These are phyloP conservation scores for Penicillium roqueforti DNA, from an alignment of 495 filamentous ascomycete genomes.

Conservation along the genomic window DNA sequence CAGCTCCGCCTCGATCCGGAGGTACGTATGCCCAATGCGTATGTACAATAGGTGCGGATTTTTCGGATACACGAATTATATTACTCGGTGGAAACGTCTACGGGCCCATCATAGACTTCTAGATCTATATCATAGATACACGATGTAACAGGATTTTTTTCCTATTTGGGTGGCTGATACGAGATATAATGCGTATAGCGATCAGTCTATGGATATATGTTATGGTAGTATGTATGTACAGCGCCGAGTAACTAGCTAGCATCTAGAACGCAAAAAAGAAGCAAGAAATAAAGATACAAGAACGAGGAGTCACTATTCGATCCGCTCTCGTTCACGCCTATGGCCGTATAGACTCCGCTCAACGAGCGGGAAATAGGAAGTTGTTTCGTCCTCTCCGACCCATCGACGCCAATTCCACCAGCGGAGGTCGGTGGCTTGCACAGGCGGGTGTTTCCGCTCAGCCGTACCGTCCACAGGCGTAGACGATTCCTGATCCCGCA, in stretches of 20 bases:
- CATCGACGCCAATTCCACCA: conserved; percentile 42
- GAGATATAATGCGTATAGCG: not conserved
- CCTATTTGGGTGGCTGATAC: not conserved
- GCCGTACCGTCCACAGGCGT: conserved; percentile 22
- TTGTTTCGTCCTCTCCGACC: conserved; percentile 14
- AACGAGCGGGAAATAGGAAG: conserved; percentile 31
- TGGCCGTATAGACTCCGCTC: conserved; percentile 19
- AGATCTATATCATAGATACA: not conserved
- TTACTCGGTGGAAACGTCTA: not conserved
- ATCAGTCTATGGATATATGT: not conserved
- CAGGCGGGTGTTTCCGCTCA: conserved; percentile 15
- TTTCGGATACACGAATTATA: not conserved
- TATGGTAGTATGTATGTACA: not conserved
- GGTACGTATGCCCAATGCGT: not conserved
- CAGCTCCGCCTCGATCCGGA: not conserved
- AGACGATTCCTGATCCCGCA: conserved; percentile 17
- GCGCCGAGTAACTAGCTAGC: too few relatives aligned
- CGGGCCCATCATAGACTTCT: not conserved
- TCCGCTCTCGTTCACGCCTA: conserved; percentile 14
- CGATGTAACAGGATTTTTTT: not conserved
- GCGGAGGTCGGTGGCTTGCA: conserved; percentile 8
- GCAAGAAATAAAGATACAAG: not conserved
- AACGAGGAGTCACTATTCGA: not conserved
- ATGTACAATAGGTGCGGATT: conserved; percentile 3
- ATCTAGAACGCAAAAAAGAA: too few relatives aligned